These are phyloP conservation scores for Neoboletus brunneissimus DNA, from an alignment of 768 basidiomycete species.

Conservation along the genomic window DNA sequence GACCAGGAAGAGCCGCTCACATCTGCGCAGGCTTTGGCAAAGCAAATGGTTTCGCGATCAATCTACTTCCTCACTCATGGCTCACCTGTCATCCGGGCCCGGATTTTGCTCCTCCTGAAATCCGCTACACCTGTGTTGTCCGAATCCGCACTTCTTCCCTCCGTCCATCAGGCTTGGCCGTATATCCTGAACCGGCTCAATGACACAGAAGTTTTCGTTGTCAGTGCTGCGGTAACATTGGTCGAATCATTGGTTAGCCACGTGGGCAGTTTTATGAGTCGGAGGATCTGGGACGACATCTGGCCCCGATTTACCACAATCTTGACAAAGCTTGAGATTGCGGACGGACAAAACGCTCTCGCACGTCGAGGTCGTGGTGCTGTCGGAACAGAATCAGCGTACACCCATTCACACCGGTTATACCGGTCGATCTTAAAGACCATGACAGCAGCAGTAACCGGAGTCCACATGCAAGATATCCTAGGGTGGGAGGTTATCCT, in stretches of 20 bases:
- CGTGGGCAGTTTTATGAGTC: conserved; percentile 82
- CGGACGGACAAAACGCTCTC: conserved; percentile 66
- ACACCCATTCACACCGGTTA: conserved; percentile 77
- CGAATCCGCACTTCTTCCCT: conserved; percentile 74
- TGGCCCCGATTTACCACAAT: conserved; percentile 82
- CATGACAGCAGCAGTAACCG: conserved; percentile 61
- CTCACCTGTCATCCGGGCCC: conserved; percentile 81
- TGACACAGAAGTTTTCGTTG: conserved; percentile 75
- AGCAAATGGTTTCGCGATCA: conserved; percentile 83
- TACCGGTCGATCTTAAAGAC: conserved; percentile 75
- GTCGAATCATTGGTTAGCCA: conserved; percentile 68
- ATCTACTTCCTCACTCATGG: conserved; percentile 89
- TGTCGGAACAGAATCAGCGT: conserved; percentile 66
- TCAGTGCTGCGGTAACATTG: conserved; percentile 69
- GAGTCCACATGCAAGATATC: conserved; percentile 67
- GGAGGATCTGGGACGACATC: conserved; percentile 84
- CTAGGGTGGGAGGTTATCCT: conserved; percentile 82
- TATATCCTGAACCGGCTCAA: conserved; percentile 80
- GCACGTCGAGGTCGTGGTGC: conserved; percentile 48
- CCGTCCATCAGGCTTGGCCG: conserved; percentile 92
- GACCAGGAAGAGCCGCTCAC: conserved; percentile 54
- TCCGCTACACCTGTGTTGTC: conserved; percentile 71
- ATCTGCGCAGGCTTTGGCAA: conserved; percentile 70
- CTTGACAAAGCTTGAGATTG: conserved; percentile 56
- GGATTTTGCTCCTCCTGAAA: conserved; percentile 72